A percentile compares a stretch with the other conserved stretches of the same genome.
These are phyloP conservation scores for Pelargonium fulgidum DNA, from an alignment of 441 rosid genomes.

Conservation along the genomic window DNA sequence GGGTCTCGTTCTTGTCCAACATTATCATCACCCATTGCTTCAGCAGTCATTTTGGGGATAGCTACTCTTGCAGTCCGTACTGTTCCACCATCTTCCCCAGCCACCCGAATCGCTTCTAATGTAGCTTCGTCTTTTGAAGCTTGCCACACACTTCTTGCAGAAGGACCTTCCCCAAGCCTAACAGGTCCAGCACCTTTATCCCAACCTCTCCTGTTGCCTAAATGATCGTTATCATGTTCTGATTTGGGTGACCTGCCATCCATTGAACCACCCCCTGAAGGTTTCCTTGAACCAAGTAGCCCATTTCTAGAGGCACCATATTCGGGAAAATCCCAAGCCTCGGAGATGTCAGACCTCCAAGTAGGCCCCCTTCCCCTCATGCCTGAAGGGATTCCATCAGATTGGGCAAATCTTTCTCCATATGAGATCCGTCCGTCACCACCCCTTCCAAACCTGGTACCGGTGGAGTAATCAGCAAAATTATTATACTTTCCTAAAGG, in stretches of 20 bases:
- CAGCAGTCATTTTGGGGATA: constrained; percentile 71
- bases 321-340: constrained; percentile 66
- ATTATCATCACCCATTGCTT: constrained; percentile 76
- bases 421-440: constrained; percentile 44
- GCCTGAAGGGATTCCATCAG: constrained; percentile 56
- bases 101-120: constrained; percentile 92
- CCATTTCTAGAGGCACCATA: constrained; percentile 66
- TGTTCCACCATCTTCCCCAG: constrained; percentile 73
- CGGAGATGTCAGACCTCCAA: constrained; percentile 71
- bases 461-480: constrained; percentile 60
- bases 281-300: constrained; percentile 58
- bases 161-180: constrained; percentile 95
- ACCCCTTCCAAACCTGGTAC: constrained; percentile 43
- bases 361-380: constrained; percentile 62
- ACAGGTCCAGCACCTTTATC: constrained; percentile 62
- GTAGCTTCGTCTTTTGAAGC: constrained; percentile 99
- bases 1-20: constrained; percentile 69
- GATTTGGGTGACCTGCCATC: constrained; percentile 65
- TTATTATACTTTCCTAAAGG: constrained; percentile 60
- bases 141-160: constrained; percentile 99
- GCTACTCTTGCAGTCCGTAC: constrained; percentile 52
- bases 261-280: constrained; percentile 39
- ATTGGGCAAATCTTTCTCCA: constrained; percentile 70
- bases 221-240: constrained; percentile 64
- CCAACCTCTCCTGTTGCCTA: constrained; percentile 77